These are phyloP conservation scores for Hippophae rhamnoides DNA, from an alignment of 306 rosid species.

Conservation along the genomic window DNA sequence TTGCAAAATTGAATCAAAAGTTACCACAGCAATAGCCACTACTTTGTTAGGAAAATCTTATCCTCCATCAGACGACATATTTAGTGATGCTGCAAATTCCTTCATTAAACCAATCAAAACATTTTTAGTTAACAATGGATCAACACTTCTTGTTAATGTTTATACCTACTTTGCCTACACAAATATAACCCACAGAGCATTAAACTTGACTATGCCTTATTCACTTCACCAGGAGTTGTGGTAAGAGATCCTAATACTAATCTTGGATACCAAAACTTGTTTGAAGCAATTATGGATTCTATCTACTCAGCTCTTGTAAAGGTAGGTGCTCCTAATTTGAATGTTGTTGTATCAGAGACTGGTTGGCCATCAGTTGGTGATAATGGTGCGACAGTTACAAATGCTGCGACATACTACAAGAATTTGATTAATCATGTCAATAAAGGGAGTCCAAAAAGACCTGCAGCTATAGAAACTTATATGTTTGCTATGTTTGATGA, in stretches of 20 bases:
- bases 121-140: constrained; percentile 23
- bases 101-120: constrained; percentile 32
- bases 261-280: constrained; percentile 28
- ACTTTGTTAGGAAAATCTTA: constrained; percentile 14
- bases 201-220: constrained; percentile 35
- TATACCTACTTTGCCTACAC: constrained; percentile 43
- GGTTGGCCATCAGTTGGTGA: constrained; percentile 64
- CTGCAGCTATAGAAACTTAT: constrained; percentile 22
- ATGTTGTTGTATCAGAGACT: constrained; percentile 46
- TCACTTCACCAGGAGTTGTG: constrained; percentile 24
- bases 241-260: constrained; percentile 13
- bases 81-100: constrained; percentile 8
- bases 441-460: constrained; percentile 33
- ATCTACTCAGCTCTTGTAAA: constrained; percentile 49
- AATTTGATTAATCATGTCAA: constrained; percentile 42
- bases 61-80: constrained; percentile 38
- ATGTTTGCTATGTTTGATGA: constrained; percentile 47
- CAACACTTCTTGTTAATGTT: constrained; percentile 64
- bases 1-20: constrained; percentile 41
- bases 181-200: background rate
- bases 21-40: constrained; percentile 41
- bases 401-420: constrained; percentile 33
- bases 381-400: constrained; percentile 13
- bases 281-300: constrained; percentile 38
- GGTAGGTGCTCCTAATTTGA: constrained; percentile 20